Percentiles rank a stretch among this genome's conserved stretches.
Evolutionary conservation across 331 rosid genomes (phyloP).

Genomic region (Phaseolus coccineus): DNA sequence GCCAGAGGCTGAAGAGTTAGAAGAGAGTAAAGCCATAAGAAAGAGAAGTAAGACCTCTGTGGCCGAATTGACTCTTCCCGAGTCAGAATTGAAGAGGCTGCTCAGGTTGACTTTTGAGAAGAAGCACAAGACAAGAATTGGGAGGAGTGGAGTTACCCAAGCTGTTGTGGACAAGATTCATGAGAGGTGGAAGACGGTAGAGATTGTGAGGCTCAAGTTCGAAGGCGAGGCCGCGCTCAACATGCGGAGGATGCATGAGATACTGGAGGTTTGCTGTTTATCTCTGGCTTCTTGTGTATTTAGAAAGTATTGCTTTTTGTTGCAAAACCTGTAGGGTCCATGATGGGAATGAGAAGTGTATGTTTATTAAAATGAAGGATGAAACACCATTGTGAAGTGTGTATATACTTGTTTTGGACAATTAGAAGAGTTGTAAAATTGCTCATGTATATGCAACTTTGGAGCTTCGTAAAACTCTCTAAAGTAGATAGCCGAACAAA

Average conservation of each 20-base stretch:
- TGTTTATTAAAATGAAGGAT: not conserved
- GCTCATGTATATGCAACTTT: not conserved
- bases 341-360: not conserved
- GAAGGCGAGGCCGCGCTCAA: conserved; percentile 95
- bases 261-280: conserved; percentile 80
- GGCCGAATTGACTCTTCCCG: conserved; percentile 94
- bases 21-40: conserved; percentile 45
- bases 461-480: conserved; percentile 17
- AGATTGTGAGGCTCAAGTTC: conserved; percentile 87
- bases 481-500: conserved; percentile 4
- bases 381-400: not conserved
- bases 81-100: conserved; percentile 87
- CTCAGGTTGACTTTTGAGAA: conserved; percentile 77
- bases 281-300: conserved; percentile 35
- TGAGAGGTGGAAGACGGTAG: conserved; percentile 83
- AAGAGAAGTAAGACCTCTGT: conserved; percentile 62
- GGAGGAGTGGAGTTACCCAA: conserved; percentile 81
- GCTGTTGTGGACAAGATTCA: conserved; percentile 84
- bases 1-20: conserved; percentile 59
- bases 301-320: conserved; percentile 25
- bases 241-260: conserved; percentile 96
- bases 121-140: conserved; percentile 88
- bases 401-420: conserved; percentile 1
- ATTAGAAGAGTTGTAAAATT: conserved; percentile 9
- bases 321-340: conserved; percentile 11